phyloP scores from a whole-genome alignment of 2,329 filamentous ascomycete genomes.

The Xylariaceae sp. region DNA sequence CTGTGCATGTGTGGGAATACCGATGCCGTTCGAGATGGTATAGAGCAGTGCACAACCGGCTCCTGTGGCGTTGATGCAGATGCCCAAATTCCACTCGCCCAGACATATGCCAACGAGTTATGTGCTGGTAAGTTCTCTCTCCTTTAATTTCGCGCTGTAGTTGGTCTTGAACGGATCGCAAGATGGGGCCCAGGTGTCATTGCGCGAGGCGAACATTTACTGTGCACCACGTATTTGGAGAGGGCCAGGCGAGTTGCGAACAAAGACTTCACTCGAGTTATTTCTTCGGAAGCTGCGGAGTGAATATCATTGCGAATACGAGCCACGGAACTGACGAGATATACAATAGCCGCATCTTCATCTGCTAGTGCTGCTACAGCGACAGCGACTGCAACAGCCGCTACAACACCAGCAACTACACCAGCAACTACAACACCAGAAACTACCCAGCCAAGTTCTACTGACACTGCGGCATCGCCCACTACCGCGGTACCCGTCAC shows the following conservation, averaged over 20 bases:
- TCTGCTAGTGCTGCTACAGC: constrained; percentile 7
- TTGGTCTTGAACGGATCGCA: no score
- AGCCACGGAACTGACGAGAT: constrained; percentile 1
- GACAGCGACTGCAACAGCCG: constrained; percentile 6
- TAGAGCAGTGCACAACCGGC: constrained; percentile 35
- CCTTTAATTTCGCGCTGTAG: no score
- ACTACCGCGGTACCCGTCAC: not conserved
- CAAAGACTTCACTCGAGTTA: no score
- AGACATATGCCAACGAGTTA: constrained; percentile 19
- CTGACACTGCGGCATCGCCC: constrained; percentile 3
- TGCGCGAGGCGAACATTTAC: no score
- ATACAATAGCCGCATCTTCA: constrained; percentile 13
- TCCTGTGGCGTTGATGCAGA: constrained; percentile 24
- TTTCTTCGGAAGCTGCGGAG: no score
- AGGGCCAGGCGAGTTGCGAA: not conserved
- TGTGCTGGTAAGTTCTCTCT: constrained; percentile 23
- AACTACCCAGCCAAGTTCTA: not conserved
- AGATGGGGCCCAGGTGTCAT: no score
- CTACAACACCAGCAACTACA: constrained; percentile 7
- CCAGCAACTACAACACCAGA: constrained; percentile 5
- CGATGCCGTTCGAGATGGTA: constrained; percentile 25
- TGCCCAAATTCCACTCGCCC: constrained; percentile 24
- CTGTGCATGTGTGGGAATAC: constrained; percentile 37
- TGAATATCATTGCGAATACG: no score
- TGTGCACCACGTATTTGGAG: not conserved